Conservation (phyloP, 2,329 filamentous ascomycete species). For the Pyrenophora seminiperda region DNA sequence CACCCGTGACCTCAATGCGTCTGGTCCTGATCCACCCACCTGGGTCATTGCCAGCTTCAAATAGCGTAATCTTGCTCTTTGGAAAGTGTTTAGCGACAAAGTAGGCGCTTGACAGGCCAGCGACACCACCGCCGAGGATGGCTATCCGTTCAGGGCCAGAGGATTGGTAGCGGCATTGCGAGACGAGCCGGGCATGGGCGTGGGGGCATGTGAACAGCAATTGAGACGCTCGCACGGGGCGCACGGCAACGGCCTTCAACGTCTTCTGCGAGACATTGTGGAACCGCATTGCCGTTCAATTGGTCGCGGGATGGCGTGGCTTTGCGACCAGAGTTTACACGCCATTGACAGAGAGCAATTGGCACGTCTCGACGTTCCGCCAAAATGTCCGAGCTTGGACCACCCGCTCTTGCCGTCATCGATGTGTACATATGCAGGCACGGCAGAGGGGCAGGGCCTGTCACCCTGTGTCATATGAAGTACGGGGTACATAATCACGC, state of each 20-base stretch:
- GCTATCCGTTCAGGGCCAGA: conserved; percentile 49
- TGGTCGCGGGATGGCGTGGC: conserved; percentile 9
- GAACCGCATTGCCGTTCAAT: conserved; percentile 46
- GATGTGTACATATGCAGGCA: conserved; percentile 19
- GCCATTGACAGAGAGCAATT: conserved; percentile 3
- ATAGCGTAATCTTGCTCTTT: conserved; percentile 75
- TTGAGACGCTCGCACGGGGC: conserved; percentile 27
- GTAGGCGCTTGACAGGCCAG: conserved; percentile 63
- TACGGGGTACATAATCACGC: too few relatives aligned
- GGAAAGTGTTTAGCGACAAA: conserved; percentile 74
- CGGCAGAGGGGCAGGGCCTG: too few relatives aligned
- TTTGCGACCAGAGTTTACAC: conserved; percentile 10
- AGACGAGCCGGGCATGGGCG: conserved; percentile 8
- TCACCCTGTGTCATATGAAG: conserved; percentile 8
- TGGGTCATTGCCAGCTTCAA: conserved; percentile 70
- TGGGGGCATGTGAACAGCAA: conserved; percentile 7
- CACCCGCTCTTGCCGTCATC: conserved; percentile 15
- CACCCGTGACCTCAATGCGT: conserved; percentile 64
- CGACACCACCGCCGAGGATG: conserved; percentile 59
- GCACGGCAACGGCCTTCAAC: conserved; percentile 33
- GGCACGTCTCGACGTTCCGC: neutral
- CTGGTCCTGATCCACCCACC: conserved; percentile 86
- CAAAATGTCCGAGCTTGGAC: conserved; percentile 17
- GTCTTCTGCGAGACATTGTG: conserved; percentile 43
- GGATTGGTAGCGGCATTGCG: conserved; percentile 26